Conservation (phyloP, 2,329 filamentous ascomycete genomes). For the Pseudopithomyces maydicus region DNA sequence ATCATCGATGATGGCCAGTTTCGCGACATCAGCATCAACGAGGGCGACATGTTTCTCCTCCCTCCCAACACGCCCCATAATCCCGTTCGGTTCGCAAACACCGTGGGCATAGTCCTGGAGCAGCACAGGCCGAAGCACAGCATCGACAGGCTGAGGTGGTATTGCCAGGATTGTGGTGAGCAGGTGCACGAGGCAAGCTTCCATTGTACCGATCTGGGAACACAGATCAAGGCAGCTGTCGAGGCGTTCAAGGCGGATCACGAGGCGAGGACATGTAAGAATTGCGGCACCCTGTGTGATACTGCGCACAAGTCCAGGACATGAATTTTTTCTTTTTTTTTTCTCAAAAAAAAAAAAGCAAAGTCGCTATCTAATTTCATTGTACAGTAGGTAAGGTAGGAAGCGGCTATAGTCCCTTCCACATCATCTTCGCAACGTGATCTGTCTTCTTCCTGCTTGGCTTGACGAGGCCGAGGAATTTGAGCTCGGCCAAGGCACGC, state of each 20-base stretch:
- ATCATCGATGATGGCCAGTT: conserved; percentile 76
- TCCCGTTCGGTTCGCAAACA: conserved; percentile 89
- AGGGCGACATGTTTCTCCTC: conserved; percentile 92
- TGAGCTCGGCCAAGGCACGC: conserved; percentile 80
- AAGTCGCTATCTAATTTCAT: conserved; percentile 3
- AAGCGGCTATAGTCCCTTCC: conserved; percentile 69
- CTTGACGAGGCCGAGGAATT: conserved; percentile 85
- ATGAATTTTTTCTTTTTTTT: too few species aligned
- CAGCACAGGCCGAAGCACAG: conserved; percentile 73
- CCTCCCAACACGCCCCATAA: conserved; percentile 96
- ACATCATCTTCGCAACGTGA: conserved; percentile 82
- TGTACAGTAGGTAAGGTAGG: conserved; percentile 9
- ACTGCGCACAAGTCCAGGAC: conserved; percentile 60
- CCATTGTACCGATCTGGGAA: conserved; percentile 86
- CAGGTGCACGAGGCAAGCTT: conserved; percentile 87
- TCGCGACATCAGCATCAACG: conserved; percentile 84
- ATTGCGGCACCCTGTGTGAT: conserved; percentile 78
- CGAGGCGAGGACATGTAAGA: conserved; percentile 73
- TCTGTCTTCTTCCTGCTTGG: conserved; percentile 89
- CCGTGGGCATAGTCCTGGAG: conserved; percentile 92
- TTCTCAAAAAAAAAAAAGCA: too few species aligned
- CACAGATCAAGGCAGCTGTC: conserved; percentile 92
- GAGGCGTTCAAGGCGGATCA: conserved; percentile 76
- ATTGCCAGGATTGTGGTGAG: conserved; percentile 73
- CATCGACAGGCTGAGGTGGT: conserved; percentile 86